Base-by-base conservation (phyloP, 306 rosid species). In the Echinosophora koreensis region DNA sequence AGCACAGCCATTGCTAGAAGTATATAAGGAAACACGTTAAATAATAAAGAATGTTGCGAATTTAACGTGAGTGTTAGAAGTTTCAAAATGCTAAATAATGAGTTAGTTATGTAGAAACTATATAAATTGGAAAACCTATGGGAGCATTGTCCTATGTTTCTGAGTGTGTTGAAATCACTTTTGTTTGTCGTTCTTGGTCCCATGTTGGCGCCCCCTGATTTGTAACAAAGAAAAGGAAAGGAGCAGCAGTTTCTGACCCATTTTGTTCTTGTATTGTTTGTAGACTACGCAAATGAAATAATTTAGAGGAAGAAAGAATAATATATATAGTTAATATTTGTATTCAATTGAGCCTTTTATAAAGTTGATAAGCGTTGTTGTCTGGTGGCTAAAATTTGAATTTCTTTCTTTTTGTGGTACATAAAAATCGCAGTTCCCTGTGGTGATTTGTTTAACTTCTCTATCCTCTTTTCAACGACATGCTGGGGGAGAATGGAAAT, bases 401-500 rank as follows among this genome's bases (percentile, higher is more conserved):
- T 10, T 44, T 5, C 5, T 5, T 37, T 37, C 7, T 4, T 37
- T 37, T 4, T 1, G 5, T 0, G 6, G 6, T 37, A 37, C 41
- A 37, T 37, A 5, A 5, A 4, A 37, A 37, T 37, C 41, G 6
- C 5, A 4, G 6, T 37, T 37, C 44, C 8, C 61, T 6, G 34
- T 46, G 9, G 18, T n/a, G 14, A 0, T 35, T 59, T 9, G 17
- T 60, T 47, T 34, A 8, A 0, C 2, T 10, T 59, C 4, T 16
- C 1, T 5, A 3, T 44, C 0, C 12, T 1, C 14, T 37, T 37
- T 35, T 63, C 54, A 13, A 18, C 7, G 39, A 5, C 61, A 52
- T 49, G 71, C 28, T n/a, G 46, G 47, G 47, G 70, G 58, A 50
- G 58, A 50, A 50, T 50, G 57, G 57, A 51, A 51, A 51, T 6